These are phyloP conservation scores for Candida maesae DNA, from an alignment of 805 yeast genomes.

Conservation along the genomic window DNA sequence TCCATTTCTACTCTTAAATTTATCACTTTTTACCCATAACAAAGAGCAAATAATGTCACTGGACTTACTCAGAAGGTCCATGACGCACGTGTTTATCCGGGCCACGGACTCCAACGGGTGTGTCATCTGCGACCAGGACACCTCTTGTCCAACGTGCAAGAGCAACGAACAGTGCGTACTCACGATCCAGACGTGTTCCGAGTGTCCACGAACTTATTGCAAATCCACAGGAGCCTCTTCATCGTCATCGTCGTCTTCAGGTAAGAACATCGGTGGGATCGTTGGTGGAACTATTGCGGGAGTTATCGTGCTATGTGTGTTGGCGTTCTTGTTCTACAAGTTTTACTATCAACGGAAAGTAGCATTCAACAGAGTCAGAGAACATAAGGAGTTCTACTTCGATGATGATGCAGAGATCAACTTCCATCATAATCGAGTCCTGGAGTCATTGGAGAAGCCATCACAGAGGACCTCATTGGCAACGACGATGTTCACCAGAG, in stretches of 20 bases:
- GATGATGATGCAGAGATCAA: slow-evolving; percentile 28
- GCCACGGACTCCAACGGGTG: slow-evolving; percentile 33
- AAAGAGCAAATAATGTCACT: no score
- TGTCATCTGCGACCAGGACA: slow-evolving; percentile 37
- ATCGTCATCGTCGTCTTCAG: slow-evolving; percentile 8
- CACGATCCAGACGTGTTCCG: slow-evolving; percentile 51
- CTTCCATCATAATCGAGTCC: slow-evolving; percentile 26
- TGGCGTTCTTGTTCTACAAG: slow-evolving; percentile 40
- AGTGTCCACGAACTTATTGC: slow-evolving; percentile 57
- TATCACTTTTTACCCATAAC: no score
- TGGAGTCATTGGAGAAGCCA: slow-evolving; percentile 29
- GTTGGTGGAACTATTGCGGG: slow-evolving; percentile 76
- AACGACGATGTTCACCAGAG: slow-evolving; percentile 67
- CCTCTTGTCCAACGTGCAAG: slow-evolving; percentile 53
- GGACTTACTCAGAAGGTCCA: no score
- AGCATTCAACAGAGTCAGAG: slow-evolving; percentile 29
- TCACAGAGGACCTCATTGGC: slow-evolving; percentile 38
- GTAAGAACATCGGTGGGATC: slow-evolving; percentile 47
- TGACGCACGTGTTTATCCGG: no score
- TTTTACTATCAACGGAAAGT: slow-evolving; percentile 37
- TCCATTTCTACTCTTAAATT: no score
- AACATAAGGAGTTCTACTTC: slow-evolving; percentile 25
- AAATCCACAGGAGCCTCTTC: slow-evolving; percentile 22
- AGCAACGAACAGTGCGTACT: slow-evolving; percentile 49
- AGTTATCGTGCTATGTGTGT: slow-evolving; percentile 40